Evolutionary conservation across 192 early-diverging fungal species (phyloP), one percentile per base, ranked within the genome.

Genomic region (Allomyces javanicus): DNA sequence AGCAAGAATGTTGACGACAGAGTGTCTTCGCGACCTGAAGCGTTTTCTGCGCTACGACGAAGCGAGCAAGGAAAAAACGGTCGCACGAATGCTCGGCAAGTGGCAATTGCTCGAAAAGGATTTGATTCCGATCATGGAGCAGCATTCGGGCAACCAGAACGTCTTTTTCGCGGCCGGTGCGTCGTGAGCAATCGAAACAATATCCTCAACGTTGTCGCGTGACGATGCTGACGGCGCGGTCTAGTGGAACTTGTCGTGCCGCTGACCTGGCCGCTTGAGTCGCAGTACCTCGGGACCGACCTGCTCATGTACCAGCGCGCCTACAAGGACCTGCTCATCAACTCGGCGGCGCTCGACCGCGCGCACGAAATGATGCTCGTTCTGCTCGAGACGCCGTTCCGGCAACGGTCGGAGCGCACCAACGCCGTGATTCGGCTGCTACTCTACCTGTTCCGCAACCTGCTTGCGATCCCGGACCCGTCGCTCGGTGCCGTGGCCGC

Each of bases 231-330:
- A 40, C 33, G 7, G 33, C 0, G 2, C 33, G 7, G 5, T 40
- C 33, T 44, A 68, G 67, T 68, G 19, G 67, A 68, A 55, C 63
- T 68, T 11, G 40, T 68, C 21, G 67, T 68, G 14, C 67, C 67
- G 24, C 23, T 68, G 64, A 64, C 67, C 4, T 68, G 67, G 67
- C 67, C 67, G 17, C 25, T 68, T 45, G 23, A 22, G 23, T 3
- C 58, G 4, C 40, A 68, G 11, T n/a, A 68, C 23, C 44, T 62
- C 25, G 9, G 25, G 14, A 45, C 67, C 44, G 64, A 27, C 14
- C 63, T 55, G 23, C 22, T 64, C n/a, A 24, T 25, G 23, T 22
- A 50, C 44, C 45, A 62, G 24, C 27, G 14, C 10, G 19, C 67
- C 22, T 66, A 66, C 40, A 68, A 68, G 45, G 64, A 68, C 12